phyloP scores from a whole-genome alignment of 352 stramenopile genomes.

The Pythium brassicae region DNA sequence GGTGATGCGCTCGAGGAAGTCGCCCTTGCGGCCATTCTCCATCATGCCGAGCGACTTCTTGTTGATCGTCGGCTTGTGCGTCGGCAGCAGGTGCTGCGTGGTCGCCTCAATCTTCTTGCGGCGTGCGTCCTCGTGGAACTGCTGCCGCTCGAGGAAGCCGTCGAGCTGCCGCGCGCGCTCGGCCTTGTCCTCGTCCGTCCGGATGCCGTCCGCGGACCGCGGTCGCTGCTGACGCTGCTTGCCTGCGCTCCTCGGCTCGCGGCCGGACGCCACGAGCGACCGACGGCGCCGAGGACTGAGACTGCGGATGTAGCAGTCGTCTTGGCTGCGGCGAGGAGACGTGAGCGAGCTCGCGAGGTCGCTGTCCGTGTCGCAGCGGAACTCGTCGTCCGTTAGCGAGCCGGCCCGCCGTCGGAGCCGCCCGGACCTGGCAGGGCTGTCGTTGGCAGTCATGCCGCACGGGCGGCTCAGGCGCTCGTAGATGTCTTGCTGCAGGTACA shows the following conservation, averaged over 20 bases:
- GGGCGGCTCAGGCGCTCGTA: conserved; percentile 77
- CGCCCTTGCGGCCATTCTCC: conserved; percentile 73
- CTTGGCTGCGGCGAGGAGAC: conserved; percentile 30
- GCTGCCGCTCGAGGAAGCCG: conserved; percentile 70
- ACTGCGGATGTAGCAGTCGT: conserved; percentile 50
- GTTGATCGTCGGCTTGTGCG: conserved; percentile 74
- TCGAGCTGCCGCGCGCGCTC: conserved; percentile 54
- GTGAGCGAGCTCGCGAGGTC: conserved; percentile 10
- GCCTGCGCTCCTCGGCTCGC: neutral
- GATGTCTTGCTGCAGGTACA: conserved; percentile 85
- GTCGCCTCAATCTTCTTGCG: conserved; percentile 60
- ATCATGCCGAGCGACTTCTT: conserved; percentile 79
- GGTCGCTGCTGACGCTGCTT: conserved; percentile 23
- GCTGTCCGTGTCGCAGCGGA: conserved; percentile 17
- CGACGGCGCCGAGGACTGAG: conserved; percentile 10
- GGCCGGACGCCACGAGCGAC: conserved; percentile 9
- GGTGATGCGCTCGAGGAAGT: conserved; percentile 78
- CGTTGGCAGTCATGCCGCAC: conserved; percentile 19
- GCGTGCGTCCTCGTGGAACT: conserved; percentile 64
- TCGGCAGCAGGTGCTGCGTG: conserved; percentile 50
- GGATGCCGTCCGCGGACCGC: conserved; percentile 42
- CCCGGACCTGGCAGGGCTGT: conserved; percentile 8
- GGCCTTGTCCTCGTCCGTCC: conserved; percentile 38
- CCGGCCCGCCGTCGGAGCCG: conserved; percentile 14
- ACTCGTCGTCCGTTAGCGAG: conserved; percentile 16